These are phyloP conservation scores for Asparagopsis taxiformis DNA, from an alignment of 31 red algal genomes.

Conservation along the genomic window DNA sequence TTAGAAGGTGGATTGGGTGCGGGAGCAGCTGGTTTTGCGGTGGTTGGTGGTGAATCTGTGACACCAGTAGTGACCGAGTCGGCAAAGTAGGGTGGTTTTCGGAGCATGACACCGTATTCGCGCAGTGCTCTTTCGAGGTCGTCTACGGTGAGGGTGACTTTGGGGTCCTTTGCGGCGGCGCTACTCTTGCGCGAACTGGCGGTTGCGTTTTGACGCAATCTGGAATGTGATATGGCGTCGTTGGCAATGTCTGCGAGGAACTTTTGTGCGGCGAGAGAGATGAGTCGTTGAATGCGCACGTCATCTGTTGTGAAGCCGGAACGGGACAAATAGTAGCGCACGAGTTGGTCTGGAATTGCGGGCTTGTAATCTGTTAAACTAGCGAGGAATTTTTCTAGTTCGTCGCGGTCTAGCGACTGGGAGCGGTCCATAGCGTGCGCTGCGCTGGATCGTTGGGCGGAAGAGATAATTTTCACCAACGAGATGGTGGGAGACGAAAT, in stretches of 20 bases:
- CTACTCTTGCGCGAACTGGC: slow-evolving; percentile 38
- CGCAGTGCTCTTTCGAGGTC: slow-evolving; percentile 83
- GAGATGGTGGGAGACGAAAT: no score
- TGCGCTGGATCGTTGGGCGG: no score
- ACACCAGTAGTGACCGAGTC: slow-evolving; percentile 56
- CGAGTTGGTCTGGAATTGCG: slow-evolving; percentile 83
- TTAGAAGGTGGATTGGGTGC: no score
- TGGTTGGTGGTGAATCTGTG: slow-evolving; percentile 18
- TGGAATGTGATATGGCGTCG: slow-evolving; percentile 80
- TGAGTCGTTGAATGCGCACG: slow-evolving; percentile 55
- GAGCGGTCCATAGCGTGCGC: slow-evolving; percentile 29
- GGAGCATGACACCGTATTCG: slow-evolving; percentile 81
- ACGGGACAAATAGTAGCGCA: slow-evolving; percentile 71
- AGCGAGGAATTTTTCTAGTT: slow-evolving; percentile 52
- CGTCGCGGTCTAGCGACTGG: not conserved
- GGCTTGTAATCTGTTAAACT: slow-evolving; percentile 64
- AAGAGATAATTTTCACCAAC: no score
- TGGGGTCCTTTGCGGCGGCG: slow-evolving; percentile 19
- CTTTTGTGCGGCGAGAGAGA: slow-evolving; percentile 96
- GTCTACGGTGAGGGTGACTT: slow-evolving; percentile 56
- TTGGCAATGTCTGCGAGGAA: slow-evolving; percentile 93
- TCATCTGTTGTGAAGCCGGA: slow-evolving; percentile 86
- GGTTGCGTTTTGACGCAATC: slow-evolving; percentile 37
- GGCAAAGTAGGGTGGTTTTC: slow-evolving; percentile 90
- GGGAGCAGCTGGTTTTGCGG: no score